These are phyloP conservation scores for Begonia masoniana DNA, from an alignment of 306 rosid species.

Conservation along the genomic window DNA sequence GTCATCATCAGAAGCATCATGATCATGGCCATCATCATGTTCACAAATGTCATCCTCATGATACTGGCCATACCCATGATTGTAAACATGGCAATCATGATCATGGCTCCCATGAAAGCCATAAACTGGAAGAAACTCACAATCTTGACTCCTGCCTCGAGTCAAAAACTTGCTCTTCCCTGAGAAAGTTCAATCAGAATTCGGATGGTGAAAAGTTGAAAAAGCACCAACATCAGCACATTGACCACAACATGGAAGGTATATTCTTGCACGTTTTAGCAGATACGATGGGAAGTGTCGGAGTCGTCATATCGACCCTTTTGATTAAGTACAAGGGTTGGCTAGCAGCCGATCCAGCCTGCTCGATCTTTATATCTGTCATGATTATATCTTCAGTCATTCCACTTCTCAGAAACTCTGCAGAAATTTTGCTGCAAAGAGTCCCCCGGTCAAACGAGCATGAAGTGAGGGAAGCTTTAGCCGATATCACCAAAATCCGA, in stretches of 20 bases:
- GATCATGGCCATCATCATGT: not conserved
- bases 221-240: constrained; percentile 54
- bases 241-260: constrained; percentile 99
- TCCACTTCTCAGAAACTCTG: constrained; percentile 81
- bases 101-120: constrained; percentile 7
- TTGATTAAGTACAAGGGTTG: constrained; percentile 91
- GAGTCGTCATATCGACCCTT: constrained; percentile 85
- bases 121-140: constrained; percentile 1
- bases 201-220: constrained; percentile 13
- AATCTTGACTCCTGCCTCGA: too few relatives aligned
- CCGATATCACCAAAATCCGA: constrained; percentile 32
- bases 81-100: constrained; percentile 11
- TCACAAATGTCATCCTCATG: constrained; percentile 4
- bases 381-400: constrained; percentile 75
- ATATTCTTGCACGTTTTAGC: constrained; percentile 92
- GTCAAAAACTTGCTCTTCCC: constrained; percentile 4
- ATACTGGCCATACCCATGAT: not conserved
- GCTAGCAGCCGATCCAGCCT: constrained; percentile 89
- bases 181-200: constrained; percentile 4
- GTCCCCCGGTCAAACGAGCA: constrained; percentile 54
- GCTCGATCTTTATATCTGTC: constrained; percentile 86
- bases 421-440: constrained; percentile 83
- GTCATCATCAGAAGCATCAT: not conserved
- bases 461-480: constrained; percentile 47
- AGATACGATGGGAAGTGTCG: constrained; percentile 94